Evolutionary conservation across 805 yeast genomes (phyloP).

Genomic region (Lipomyces sp.): DNA sequence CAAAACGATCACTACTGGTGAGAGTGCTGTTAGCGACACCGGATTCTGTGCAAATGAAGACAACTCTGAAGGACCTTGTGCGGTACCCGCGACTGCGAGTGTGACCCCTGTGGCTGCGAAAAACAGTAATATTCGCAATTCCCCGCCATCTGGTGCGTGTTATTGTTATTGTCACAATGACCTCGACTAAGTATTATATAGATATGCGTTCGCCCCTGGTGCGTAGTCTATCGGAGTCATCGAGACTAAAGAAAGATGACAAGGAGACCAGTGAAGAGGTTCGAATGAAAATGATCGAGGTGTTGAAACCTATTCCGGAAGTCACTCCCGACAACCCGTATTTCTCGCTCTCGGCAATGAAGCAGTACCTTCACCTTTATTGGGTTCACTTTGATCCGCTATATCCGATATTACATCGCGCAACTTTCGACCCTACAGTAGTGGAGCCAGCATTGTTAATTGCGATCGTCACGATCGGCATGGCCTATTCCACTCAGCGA

Average conservation of each 20-base stretch:
- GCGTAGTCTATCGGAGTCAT: background rate
- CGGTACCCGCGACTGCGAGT: background rate
- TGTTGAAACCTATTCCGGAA: slow-evolving; percentile 35
- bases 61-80: background rate
- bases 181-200: background rate
- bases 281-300: slow-evolving; percentile 29
- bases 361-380: slow-evolving; percentile 42
- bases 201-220: slow-evolving; percentile 13
- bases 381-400: slow-evolving; percentile 49
- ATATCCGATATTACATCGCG: slow-evolving; percentile 51
- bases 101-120: slow-evolving; percentile 19
- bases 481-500: slow-evolving; percentile 41
- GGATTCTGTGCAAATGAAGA: background rate
- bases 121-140: slow-evolving; percentile 15
- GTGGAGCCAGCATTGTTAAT: slow-evolving; percentile 40
- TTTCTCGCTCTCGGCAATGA: slow-evolving; percentile 35
- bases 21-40: background rate
- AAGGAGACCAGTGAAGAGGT: slow-evolving; percentile 21
- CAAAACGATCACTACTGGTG: background rate
- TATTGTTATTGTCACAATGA: background rate
- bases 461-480: slow-evolving; percentile 44
- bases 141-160: slow-evolving; percentile 21
- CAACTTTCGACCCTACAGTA: slow-evolving; percentile 43
- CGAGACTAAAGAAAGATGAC: slow-evolving; percentile 9
- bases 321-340: slow-evolving; percentile 26